phyloP scores from a whole-genome alignment of 768 basidiomycete genomes.

The Tremella fuciformis region DNA sequence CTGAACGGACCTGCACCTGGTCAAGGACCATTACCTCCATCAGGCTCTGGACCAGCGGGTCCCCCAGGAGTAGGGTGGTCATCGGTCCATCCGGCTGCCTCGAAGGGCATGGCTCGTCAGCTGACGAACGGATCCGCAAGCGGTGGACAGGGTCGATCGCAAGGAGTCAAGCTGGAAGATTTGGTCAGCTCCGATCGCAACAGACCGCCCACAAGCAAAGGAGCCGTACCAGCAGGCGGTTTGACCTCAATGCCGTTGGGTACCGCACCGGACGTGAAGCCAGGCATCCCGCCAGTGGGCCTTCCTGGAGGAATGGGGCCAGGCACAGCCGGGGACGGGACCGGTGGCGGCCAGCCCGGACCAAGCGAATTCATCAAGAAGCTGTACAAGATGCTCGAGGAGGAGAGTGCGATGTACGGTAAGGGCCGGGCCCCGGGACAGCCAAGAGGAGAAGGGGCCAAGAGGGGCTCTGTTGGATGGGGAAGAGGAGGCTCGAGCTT shows the following conservation, averaged over 20 bases:
- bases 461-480: constrained; percentile 42
- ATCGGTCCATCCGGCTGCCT: constrained; percentile 4
- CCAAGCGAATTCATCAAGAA: constrained; percentile 49
- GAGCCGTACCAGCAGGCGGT: constrained; percentile 6
- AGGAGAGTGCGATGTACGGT: constrained; percentile 33
- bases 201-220: background rate
- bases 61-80: constrained; percentile 2
- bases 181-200: constrained; percentile 8
- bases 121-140: background rate
- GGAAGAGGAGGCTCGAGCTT: constrained; percentile 43
- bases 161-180: constrained; percentile 22
- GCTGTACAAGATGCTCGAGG: constrained; percentile 47
- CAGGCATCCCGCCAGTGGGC: background rate
- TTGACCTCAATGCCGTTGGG: constrained; percentile 15
- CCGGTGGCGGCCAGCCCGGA: constrained; percentile 9
- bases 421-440: constrained; percentile 25
- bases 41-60: background rate
- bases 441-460: constrained; percentile 25
- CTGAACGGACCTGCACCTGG: background rate
- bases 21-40: background rate
- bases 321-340: constrained; percentile 10
- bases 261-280: background rate
- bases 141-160: background rate
- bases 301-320: background rate
- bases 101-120: background rate